Base-by-base conservation (phyloP, 306 rosid genomes). In the Mimosa pudica region DNA sequence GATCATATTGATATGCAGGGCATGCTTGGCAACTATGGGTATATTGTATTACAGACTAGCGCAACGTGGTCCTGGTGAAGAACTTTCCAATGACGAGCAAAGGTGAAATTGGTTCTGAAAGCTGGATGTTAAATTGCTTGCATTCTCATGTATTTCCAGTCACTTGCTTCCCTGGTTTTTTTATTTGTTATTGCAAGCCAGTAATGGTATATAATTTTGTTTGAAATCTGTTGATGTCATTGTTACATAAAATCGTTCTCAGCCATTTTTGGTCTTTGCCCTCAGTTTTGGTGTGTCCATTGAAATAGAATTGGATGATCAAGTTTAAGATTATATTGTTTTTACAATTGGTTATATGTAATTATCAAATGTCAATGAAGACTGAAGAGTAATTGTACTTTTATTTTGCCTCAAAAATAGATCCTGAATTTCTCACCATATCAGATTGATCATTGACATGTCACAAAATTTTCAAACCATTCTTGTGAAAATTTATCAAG, bases 21-120 rank as follows among this genome's bases (percentile, higher is more conserved):
- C 99, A 33, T 96, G 98, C 79, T 83, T 96, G 97, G 98, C 99
- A 70, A 96, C 99, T 11, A 96, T 96, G 98, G 99, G 97, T 64
- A 96, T 96, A 84, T 86, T 96, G 90, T 93, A 96, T 87, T 96
- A 96, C 94, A 96, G 99, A 88, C 92, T 96, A 69, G 96, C 78
- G 70, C 98, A 96, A 83, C 76, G 90, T 66, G 97, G 90, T 79
- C 80, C 90, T 4, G 94, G 86, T 74, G 93, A 89, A 32, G 96
- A 93, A 65, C 72, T 77, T 74, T 80, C 81, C 16, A 89, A 82
- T 8, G 91, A 80, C 0, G 97, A 91, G 85, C 89, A 83, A 82
- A 87, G 86, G 82, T 79, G 71, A 85, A 70, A 33, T 70, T n/a
- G 32, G 72, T 55, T 82, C 82, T 71, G 75, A 57, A 77, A 35